Evolutionary conservation across 441 rosid species (phyloP).

Genomic region (Arabidopsis lyrata): DNA sequence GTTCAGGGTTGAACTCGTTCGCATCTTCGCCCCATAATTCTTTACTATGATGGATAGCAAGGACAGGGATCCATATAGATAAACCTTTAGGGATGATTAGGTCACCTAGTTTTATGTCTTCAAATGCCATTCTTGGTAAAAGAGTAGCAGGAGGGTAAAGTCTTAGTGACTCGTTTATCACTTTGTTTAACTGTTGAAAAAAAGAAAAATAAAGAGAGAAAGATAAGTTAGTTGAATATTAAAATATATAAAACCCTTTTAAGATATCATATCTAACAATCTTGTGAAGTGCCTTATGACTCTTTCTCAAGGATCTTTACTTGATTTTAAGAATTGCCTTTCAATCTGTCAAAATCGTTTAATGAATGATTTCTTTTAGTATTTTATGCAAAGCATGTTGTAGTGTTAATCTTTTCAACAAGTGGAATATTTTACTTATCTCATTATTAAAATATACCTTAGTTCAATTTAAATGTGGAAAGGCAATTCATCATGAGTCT

Average conservation of each 20-base stretch:
- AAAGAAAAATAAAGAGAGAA: slow-evolving; percentile 9
- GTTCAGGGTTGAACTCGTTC: slow-evolving; percentile 82
- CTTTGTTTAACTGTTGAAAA: slow-evolving; percentile 73
- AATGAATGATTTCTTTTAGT: slow-evolving; percentile 10
- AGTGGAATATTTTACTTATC: slow-evolving; percentile 40
- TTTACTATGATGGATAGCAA: slow-evolving; percentile 86
- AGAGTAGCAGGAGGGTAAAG: slow-evolving; percentile 91
- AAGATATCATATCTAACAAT: slow-evolving; percentile 35
- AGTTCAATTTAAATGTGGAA: slow-evolving; percentile 37
- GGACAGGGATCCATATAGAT: slow-evolving; percentile 90
- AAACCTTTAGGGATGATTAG: slow-evolving; percentile 84
- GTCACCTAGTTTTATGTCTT: slow-evolving; percentile 80
- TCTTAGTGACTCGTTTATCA: slow-evolving; percentile 86
- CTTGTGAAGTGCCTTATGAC: slow-evolving; percentile 42
- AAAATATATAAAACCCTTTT: slow-evolving; percentile 10
- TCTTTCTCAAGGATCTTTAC: slow-evolving; percentile 40
- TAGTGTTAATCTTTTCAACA: slow-evolving; percentile 43
- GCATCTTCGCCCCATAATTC: slow-evolving; percentile 93
- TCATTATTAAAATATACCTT: slow-evolving; percentile 17
- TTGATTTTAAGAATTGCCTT: slow-evolving; percentile 38
- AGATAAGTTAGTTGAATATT: slow-evolving; percentile 41
- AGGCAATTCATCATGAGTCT: slow-evolving; percentile 23
- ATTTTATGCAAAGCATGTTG: slow-evolving; percentile 38
- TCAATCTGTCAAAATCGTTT: slow-evolving; percentile 44
- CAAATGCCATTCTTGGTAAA: slow-evolving; percentile 90